Base-by-base conservation (phyloP, 495 filamentous ascomycete genomes). In the Clohesyomyces aquaticus region DNA sequence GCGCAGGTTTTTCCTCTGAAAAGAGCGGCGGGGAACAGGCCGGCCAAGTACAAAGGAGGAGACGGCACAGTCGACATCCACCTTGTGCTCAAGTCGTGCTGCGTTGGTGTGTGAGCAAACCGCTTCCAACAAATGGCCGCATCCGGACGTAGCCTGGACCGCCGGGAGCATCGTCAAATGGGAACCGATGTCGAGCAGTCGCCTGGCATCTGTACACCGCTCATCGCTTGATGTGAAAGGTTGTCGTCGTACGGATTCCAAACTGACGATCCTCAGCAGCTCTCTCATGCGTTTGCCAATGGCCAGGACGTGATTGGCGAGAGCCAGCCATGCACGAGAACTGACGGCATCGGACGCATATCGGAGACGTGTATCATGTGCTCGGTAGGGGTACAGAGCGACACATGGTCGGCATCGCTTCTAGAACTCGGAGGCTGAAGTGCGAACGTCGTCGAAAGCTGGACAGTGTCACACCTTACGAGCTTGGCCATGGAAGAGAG, bases 281-380 rank as follows among this genome's bases (percentile, higher is more conserved):
- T 12, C 12, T 32, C 49, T 29, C 8, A 21, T 49, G 27, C 26
- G 53, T 56, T 56, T 57, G 60, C 18, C 35, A 19, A 49, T 18
- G n/a, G 29, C 42, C 8, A 43, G 42, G 18, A 46, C 55, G 51
- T 55, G 47, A 65, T 65, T 57, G 48, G 62, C 50, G 49, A 11
- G 19, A 21, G 23, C 49, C 18, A 14, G 58, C 28, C 14, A 28
- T 50, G 50, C 32, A 26, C 51, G 26, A 19, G 58, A 45, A 35
- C 38, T 26, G 21, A 27, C 27, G 29, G 42, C n/a, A 29, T 59
- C 59, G 59, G 65, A 29, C 21, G 53, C 59, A 59, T 63, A 63
- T 68, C 65, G 65, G 65, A 68, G 63, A 52, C 59, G 51, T 59
- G 58, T 61, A 54, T 47, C 54, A 63, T 49, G 47, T 63, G 49